Evolutionary conservation across 2,329 filamentous ascomycete species (phyloP), one percentile per base, ranked within the genome.

Genomic region (Sclerotinia borealis): DNA sequence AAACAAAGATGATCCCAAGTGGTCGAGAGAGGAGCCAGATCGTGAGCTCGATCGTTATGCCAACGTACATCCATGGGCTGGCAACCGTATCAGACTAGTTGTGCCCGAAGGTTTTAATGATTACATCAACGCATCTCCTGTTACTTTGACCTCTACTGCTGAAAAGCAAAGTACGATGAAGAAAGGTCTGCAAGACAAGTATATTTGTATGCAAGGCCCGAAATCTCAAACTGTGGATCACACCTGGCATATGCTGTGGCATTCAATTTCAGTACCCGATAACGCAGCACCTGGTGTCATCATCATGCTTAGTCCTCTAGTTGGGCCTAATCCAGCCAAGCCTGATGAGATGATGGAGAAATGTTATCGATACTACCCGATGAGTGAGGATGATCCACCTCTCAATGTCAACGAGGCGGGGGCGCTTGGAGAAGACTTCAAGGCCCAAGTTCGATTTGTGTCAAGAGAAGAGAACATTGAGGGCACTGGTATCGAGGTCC

Each of bases 211-310:
- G 75, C 92, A 96, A 77, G 95, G 95, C 0, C 95, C 95, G 7
- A 96, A 93, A 72, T 76, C 81, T 65, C 84, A 85, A 31, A 91
- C 90, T 19, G 82, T 89, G 62, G 85, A 87, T 68, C 92, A 96
- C 73, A 90, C 96, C 68, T 99, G 93, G 91, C 91, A 95, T 73
- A 99, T 99, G 95, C 81, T 97, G 41, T 90, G 91, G 74, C 88
- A 96, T 72, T 91, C 96, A 76, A 59, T 73, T 11, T 64, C 70
- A 15, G 68, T 65, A 25, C 71, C 71, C 15, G 70, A 70, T 59
- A 85, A 81, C n/a, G 76, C 77, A 31, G 86, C 87, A 51, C 85
- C 89, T 2, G 92, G 86, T 1, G 91, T 98, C 63, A 88, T 98
- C 60, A 88, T 98, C 63, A 97, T 98, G 91, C 84, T 99, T 66